Evolutionary conservation across 805 yeast species (phyloP), one percentile per base, ranked within the genome.

Genomic region (Nakazawaea ishiwadae): DNA sequence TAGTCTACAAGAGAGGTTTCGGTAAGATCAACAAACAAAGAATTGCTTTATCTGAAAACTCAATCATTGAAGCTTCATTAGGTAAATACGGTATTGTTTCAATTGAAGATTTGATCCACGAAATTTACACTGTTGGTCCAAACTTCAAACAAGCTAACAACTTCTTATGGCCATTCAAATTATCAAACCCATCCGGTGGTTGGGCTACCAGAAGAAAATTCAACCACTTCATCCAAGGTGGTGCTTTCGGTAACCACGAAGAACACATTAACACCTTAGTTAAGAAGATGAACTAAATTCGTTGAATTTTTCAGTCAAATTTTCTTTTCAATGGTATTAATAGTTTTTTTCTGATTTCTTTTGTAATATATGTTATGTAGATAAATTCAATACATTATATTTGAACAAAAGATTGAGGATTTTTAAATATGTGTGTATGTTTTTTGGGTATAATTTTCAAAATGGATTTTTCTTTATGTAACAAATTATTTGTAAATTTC

Each of bases 201-300:
- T 88, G 95, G 96, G 91, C 95, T 79, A 85, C 85, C 58, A 77
- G 81, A 72, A 88, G 96, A 83, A 88, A 88, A 81, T 88, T 88
- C 95, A 81, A 81, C 77, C 96, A 88, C 77, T 88, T 84, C 69
- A 84, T 88, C 80, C 95, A 86, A 77, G 96, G 96, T 79, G 96
- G 96, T 84, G 83, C 93, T 78, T 81, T 88, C 72, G 96, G 96
- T 84, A 88, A 88, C 95, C 85, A 96, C 77, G 96, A 88, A 78
- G 82, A 86, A 65, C 84, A 77, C 86, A 88, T 88, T 75, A 88
- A 88, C 84, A 82, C 84, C 69, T 84, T 88, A 73, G 86, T 87
- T 68, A 85, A 87, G 79, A 84, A 86, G 70, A 85, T 84, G 93
- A 84, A 83, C 88, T 85, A 84, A 75, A 66, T 62, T 51, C 47